These are phyloP conservation scores for Ziziphus jujuba DNA, from an alignment of 306 rosid genomes.

Conservation along the genomic window DNA sequence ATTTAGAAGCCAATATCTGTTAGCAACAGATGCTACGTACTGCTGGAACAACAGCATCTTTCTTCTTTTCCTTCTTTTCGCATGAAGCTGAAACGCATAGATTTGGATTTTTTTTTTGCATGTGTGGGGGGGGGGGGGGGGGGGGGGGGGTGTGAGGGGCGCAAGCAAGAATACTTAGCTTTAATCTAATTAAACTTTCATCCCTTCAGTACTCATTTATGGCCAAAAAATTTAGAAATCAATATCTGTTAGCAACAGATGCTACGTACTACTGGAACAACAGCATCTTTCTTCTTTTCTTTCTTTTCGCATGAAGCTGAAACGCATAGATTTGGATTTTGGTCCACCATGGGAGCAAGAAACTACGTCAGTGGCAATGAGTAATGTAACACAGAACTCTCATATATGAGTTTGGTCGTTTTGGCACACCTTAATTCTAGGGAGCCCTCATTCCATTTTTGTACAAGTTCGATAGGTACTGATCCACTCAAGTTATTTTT, in stretches of 20 bases:
- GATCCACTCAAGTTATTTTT: no score
- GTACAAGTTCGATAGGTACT: no score
- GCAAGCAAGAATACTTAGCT: neutral
- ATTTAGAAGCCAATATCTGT: constrained; percentile 21
- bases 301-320: constrained; percentile 36
- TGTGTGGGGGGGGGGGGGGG: no score
- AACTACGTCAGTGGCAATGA: no score
- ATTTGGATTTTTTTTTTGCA: constrained; percentile 38
- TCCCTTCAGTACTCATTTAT: no score
- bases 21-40: constrained; percentile 34
- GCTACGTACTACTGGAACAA: constrained; percentile 37
- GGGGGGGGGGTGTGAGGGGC: no score
- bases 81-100: constrained; percentile 45
- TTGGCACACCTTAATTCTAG: no score
- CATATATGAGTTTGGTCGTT: no score
- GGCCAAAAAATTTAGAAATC: no score
- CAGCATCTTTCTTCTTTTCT: constrained; percentile 1
- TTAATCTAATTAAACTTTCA: constrained; percentile 18
- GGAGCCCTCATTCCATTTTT: no score
- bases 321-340: constrained; percentile 41
- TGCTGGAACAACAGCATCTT: constrained; percentile 34
- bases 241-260: constrained; percentile 38
- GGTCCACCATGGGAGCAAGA: no score
- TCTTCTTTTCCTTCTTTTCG: constrained; percentile 10
- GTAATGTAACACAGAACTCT: no score